phyloP scores from a whole-genome alignment of 2,329 filamentous ascomycete genomes.

The Alternaria brassicicola region DNA sequence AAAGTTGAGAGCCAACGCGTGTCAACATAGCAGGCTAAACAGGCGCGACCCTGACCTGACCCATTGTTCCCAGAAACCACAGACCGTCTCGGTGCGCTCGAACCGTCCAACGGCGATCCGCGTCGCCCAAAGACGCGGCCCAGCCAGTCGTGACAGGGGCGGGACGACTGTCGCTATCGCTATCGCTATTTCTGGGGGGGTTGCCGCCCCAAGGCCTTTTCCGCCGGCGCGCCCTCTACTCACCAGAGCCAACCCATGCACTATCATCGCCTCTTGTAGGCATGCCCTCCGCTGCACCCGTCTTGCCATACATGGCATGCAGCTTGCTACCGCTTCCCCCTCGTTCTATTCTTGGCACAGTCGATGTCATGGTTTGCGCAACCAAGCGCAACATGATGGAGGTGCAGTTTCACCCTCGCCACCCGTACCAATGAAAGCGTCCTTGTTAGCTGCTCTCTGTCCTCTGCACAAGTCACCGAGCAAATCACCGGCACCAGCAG shows the following conservation, averaged over 20 bases:
- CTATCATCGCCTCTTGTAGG: background rate
- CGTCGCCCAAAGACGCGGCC: constrained; percentile 1
- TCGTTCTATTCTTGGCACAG: constrained; percentile 23
- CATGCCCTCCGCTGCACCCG: constrained; percentile 20
- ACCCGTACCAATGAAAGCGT: constrained; percentile 5
- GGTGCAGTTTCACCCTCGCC: constrained; percentile 2
- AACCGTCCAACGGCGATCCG: constrained; percentile 14
- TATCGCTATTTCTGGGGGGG: constrained; percentile 1
- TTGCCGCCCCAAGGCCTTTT: constrained; percentile 8
- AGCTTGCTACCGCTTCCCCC: constrained; percentile 7
- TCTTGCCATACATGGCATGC: constrained; percentile 2
- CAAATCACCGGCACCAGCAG: constrained; percentile 8
- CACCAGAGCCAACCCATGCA: constrained; percentile 6
- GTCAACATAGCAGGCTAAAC: constrained; percentile 6
- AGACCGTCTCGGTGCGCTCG: constrained; percentile 2
- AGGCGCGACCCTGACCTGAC: constrained; percentile 19
- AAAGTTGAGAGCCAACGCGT: constrained; percentile 12
- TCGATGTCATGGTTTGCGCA: background rate
- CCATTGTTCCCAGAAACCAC: constrained; percentile 12
- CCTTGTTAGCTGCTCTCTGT: constrained; percentile 5
- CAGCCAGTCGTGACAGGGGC: constrained; percentile 3
- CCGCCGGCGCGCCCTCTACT: constrained; percentile 6
- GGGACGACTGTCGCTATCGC: constrained; percentile 3
- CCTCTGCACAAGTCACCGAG: constrained; percentile 6
- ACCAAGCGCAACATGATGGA: background rate